These are phyloP conservation scores for Rhodocollybia butyracea DNA, from an alignment of 768 basidiomycete genomes.

Conservation along the genomic window DNA sequence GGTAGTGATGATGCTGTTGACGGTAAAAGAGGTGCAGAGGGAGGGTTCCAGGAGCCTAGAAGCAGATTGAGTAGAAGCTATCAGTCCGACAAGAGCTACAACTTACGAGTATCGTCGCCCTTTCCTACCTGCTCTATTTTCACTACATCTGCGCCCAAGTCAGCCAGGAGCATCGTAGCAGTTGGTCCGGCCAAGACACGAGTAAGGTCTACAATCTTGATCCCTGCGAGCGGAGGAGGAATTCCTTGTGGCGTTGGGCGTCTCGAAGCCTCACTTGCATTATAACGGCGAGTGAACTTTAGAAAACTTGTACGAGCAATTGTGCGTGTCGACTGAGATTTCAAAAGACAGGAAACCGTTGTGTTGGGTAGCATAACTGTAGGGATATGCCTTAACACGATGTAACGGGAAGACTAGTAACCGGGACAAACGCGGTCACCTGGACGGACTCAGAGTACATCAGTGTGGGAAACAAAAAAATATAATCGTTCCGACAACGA, in stretches of 20 bases:
- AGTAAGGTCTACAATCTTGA: constrained; percentile 86
- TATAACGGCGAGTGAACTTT: background rate
- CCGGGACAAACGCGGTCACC: too few species aligned
- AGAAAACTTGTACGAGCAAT: background rate
- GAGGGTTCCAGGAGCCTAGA: constrained; percentile 65
- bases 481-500: background rate
- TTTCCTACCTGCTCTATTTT: constrained; percentile 80
- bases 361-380: too few species aligned
- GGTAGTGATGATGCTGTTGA: constrained; percentile 34
- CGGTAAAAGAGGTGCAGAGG: constrained; percentile 47
- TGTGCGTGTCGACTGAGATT: background rate
- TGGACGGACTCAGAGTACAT: too few species aligned
- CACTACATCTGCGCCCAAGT: constrained; percentile 89
- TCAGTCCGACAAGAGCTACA: constrained; percentile 7
- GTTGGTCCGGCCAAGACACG: constrained; percentile 87
- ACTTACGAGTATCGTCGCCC: constrained; percentile 84
- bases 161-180: constrained; percentile 91
- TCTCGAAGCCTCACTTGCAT: background rate
- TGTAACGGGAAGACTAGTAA: too few species aligned
- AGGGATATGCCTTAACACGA: too few species aligned
- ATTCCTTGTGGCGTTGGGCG: constrained; percentile 39
- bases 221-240: constrained; percentile 73
- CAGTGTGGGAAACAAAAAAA: background rate
- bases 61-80: background rate
- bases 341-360: too few species aligned